Evolutionary conservation across 225 moss, liverwort and hornwort genomes (phyloP), one percentile per base, ranked within the genome.

Genomic region (Pleurozium schreberi): DNA sequence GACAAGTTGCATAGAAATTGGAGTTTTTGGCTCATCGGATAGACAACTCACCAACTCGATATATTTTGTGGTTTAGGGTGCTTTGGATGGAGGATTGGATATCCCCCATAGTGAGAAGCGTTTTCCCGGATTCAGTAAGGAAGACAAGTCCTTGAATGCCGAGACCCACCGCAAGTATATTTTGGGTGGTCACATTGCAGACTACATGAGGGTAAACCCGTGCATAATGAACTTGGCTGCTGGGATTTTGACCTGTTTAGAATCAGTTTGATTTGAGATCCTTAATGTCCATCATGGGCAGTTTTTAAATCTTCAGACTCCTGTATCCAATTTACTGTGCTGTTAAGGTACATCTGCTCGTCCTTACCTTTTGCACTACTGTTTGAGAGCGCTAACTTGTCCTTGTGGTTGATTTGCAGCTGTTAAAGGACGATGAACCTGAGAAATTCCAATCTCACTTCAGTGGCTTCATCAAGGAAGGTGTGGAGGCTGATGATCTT

Each of bases 151-250:
- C 20, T 85, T 97, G 84, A 97, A 96, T 87, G 94, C 94, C 6
- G 96, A 97, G 43, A 95, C 86, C 43, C 96, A 97, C 73, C 90
- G 96, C 84, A 97, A 97, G 88, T 97, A 97, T 86, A 97, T 97
- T 70, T 87, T 94, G 66, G 94, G 96, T 67, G 96, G 96, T 77
- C 96, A 96, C 74, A 93, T 95, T 82, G 96, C 95, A 21, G 95
- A 93, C 80, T 96, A 96, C 88, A 96, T 96, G 95, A 95, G 90
- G 94, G 95, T 95, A 65, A 52, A 27, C 8, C 33, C 70, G 10
- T 71, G 30, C 57, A 26, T 10, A 49, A 45, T 64, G 53, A 23
- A 55, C 28, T 86, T 66, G 43, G 12, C 15, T 80, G 11, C 43
- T 50, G 26, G 27, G 36, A 43, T 58, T 60, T 23, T 45, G 33